Conservation (phyloP, 1,284 basidiomycete genomes). For the Pseudozyma sp. region DNA sequence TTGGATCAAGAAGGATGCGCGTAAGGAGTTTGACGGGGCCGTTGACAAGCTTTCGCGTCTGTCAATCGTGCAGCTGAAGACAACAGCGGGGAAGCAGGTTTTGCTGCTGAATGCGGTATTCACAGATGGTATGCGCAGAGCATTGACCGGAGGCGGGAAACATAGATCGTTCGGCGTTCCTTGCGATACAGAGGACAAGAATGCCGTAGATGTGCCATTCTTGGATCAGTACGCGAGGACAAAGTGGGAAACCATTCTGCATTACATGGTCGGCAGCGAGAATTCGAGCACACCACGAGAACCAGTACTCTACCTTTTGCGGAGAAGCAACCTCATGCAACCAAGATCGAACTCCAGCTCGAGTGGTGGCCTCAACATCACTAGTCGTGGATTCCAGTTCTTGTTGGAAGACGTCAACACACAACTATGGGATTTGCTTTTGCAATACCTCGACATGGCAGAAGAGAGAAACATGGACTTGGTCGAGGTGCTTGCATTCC, state of each 20-base stretch:
- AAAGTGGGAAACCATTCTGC: conserved; percentile 96
- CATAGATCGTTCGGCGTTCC: conserved; percentile 91
- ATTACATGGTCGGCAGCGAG: conserved; percentile 97
- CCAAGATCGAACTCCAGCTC: conserved; percentile 23
- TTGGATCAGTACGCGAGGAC: conserved; percentile 88
- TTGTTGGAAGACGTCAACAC: conserved; percentile 94
- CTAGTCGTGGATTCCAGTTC: conserved; percentile 96
- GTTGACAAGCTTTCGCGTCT: conserved; percentile 47
- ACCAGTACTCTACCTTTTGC: conserved; percentile 84
- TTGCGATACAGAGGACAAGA: conserved; percentile 70
- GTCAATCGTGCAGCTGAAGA: conserved; percentile 50
- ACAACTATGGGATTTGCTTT: conserved; percentile 94
- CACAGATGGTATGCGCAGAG: conserved; percentile 68
- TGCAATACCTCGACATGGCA: conserved; percentile 77
- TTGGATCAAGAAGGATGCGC: conserved; percentile 79
- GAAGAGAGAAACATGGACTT: conserved; percentile 76
- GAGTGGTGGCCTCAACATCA: conserved; percentile 75
- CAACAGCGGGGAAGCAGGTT: conserved; percentile 22
- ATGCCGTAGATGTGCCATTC: conserved; percentile 74
- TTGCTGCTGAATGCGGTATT: conserved; percentile 70
- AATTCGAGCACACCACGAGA: conserved; percentile 78
- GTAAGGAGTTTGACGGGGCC: conserved; percentile 68
- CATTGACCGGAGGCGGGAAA: conserved; percentile 76
- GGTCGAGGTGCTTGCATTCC: conserved; percentile 90
- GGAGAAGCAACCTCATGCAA: conserved; percentile 86